These are phyloP conservation scores for Thermochaetoides thermophila DNA, from an alignment of 495 filamentous ascomycete species.

Conservation along the genomic window DNA sequence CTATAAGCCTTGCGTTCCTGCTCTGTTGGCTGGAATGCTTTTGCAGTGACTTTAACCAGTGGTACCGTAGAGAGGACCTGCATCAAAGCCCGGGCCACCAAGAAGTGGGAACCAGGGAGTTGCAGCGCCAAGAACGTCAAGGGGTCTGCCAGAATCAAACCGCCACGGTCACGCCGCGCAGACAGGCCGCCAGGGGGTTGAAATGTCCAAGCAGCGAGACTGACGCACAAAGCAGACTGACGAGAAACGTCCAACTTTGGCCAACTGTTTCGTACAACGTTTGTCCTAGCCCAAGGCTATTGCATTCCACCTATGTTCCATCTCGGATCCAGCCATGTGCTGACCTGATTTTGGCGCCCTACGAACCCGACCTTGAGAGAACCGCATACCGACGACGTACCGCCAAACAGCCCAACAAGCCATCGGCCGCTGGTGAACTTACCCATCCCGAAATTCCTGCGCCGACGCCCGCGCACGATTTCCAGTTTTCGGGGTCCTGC, in stretches of 20 bases:
- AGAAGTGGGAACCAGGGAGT: background rate
- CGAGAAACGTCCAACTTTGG: slow-evolving; percentile 22
- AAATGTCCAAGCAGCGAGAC: too few relatives aligned
- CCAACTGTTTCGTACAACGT: slow-evolving; percentile 13
- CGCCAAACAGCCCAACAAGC: background rate
- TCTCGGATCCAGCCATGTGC: slow-evolving; percentile 20
- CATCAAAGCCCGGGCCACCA: background rate
- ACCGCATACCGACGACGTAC: background rate
- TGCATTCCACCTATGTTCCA: slow-evolving; percentile 3
- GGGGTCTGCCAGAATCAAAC: slow-evolving; percentile 11
- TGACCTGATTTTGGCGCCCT: too few relatives aligned
- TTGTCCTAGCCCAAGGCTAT: slow-evolving; percentile 2
- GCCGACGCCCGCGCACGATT: too few relatives aligned
- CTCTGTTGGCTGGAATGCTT: too few relatives aligned
- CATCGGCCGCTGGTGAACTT: background rate
- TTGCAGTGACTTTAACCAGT: slow-evolving; percentile 1
- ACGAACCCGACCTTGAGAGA: too few relatives aligned
- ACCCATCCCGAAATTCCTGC: too few relatives aligned
- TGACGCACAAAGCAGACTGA: slow-evolving; percentile 7
- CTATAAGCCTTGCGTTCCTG: too few relatives aligned
- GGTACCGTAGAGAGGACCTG: too few relatives aligned
- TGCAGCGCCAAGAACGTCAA: slow-evolving; percentile 6
- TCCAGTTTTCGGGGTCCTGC: too few relatives aligned
- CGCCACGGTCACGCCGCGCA: slow-evolving; percentile 11
- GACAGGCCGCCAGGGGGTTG: too few relatives aligned